phyloP scores from a whole-genome alignment of 495 filamentous ascomycete genomes.

The Articulospora tetracladia region DNA sequence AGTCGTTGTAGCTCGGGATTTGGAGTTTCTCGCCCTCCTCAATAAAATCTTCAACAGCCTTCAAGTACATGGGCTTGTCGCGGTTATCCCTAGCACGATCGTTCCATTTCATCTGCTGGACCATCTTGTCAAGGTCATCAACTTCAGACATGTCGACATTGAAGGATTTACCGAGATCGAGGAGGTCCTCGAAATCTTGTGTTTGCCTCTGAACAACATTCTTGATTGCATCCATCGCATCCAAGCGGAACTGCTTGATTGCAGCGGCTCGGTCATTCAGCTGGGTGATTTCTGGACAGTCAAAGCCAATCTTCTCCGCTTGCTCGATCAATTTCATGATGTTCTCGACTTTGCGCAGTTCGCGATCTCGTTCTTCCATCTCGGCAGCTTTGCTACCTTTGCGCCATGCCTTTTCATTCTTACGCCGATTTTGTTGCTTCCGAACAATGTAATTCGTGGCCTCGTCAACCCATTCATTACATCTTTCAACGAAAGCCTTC shows the following conservation, averaged over 20 bases:
- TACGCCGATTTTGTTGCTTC: conserved; percentile 97
- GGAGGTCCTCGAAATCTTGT: conserved; percentile 79
- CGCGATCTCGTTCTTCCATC: conserved; percentile 82
- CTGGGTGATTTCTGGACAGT: conserved; percentile 86
- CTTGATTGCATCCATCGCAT: conserved; percentile 66
- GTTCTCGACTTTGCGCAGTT: conserved; percentile 86
- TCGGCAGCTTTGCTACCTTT: conserved; percentile 71
- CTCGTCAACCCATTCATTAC: conserved; percentile 98
- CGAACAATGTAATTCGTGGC: conserved; percentile 95
- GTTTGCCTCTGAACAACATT: conserved; percentile 53
- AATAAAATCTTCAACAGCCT: conserved; percentile 76
- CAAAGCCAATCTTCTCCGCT: conserved; percentile 88
- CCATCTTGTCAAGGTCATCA: conserved; percentile 72
- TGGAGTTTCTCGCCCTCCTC: conserved; percentile 68
- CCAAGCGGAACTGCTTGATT: conserved; percentile 81
- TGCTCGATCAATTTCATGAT: conserved; percentile 78
- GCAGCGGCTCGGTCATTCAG: conserved; percentile 83
- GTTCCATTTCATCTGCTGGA: conserved; percentile 87
- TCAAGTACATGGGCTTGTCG: conserved; percentile 58
- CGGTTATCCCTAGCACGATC: conserved; percentile 67
- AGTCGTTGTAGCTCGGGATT: conserved; percentile 73
- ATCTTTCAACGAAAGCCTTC: conserved; percentile 85
- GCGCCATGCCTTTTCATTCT: conserved; percentile 90
- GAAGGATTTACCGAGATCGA: conserved; percentile 82
- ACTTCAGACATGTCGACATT: conserved; percentile 95